These are phyloP conservation scores for Cryptosporidium sp. DNA, from an alignment of 169 alveolate species.

Conservation along the genomic window DNA sequence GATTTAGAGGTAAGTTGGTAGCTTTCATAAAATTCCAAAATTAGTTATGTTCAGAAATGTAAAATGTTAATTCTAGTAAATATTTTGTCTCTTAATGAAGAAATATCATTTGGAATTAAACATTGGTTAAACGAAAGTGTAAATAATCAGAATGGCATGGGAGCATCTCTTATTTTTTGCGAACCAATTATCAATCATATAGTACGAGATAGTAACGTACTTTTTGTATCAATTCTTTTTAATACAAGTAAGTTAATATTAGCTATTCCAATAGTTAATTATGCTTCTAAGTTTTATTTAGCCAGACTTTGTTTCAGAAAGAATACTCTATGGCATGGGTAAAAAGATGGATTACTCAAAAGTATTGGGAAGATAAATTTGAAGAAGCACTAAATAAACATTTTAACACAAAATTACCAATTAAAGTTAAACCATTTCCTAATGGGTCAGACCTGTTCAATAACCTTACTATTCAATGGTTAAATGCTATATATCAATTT, in stretches of 20 bases:
- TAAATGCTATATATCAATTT: conserved; percentile 7
- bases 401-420: neutral
- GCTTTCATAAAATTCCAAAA: neutral
- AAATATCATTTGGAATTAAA: conserved; percentile 33
- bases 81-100: conserved; percentile 17
- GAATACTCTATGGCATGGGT: conserved; percentile 39
- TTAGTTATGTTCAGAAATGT: conserved; percentile 24
- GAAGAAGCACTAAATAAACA: neutral
- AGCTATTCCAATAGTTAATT: neutral
- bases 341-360: conserved; percentile 58
- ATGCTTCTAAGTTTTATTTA: conserved; percentile 19
- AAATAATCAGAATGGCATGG: neutral
- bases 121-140: neutral
- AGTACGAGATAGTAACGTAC: neutral
- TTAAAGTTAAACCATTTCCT: neutral
- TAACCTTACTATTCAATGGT: conserved; percentile 17
- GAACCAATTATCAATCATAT: conserved; percentile 9
- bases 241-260: conserved; percentile 49
- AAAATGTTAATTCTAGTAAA: conserved; percentile 3
- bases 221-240: conserved; percentile 11
- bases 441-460: conserved; percentile 43
- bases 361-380: conserved; percentile 60
- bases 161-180: neutral
- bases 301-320: conserved; percentile 33
- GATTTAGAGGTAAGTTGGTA: conserved; percentile 28